Base-by-base conservation (phyloP, 768 basidiomycete species). In the Macrolepiota dolichaula region DNA sequence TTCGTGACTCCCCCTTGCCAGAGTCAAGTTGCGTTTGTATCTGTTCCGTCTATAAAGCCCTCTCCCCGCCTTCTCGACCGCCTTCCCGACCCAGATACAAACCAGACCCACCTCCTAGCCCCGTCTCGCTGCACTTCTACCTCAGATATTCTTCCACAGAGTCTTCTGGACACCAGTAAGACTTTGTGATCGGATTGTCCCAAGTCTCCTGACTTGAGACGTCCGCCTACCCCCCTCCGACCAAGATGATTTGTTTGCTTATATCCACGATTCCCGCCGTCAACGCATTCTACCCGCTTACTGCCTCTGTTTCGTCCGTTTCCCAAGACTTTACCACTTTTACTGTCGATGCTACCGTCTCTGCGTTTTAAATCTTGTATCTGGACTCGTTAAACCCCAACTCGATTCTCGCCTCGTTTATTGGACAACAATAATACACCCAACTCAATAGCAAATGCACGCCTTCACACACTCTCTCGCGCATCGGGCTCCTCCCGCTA, bases 401-500 rank as follows among this genome's bases (percentile, higher is more conserved):
- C 69, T 70, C 71, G 51, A 63, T 62, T 42, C 32, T 64, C 64
- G 70, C 70, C 68, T 68, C 62, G 62, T 64, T 62, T 50, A 64
- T 68, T 62, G 63, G 38, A 62, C 56, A 35, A 69, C 68, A 56
- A 72, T 56, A 25, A 47, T 57, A 71, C 66, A 65, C 73, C 73
- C 72, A 74, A 64, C 63, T 62, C 65, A 65, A 63, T 64, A 59
- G 63, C 59, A 59, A 64, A 80, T 81, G 79, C 76, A 80, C 71
- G 71, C 76, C 13, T 58, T 78, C n/a, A 66, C 73, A 1, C 78
- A 82, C 57, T 73, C 85, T 10, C 74, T 90, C 59, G 82, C 89
- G 77, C 88, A 89, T 71, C 77, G 89, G 79, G 88, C 87, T 40
- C 84, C 86, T 47, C 83, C 86, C 63, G 81, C 85, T 1, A 78